phyloP scores from a whole-genome alignment of 179 eudicot genomes.

The Camellia oleifera region DNA sequence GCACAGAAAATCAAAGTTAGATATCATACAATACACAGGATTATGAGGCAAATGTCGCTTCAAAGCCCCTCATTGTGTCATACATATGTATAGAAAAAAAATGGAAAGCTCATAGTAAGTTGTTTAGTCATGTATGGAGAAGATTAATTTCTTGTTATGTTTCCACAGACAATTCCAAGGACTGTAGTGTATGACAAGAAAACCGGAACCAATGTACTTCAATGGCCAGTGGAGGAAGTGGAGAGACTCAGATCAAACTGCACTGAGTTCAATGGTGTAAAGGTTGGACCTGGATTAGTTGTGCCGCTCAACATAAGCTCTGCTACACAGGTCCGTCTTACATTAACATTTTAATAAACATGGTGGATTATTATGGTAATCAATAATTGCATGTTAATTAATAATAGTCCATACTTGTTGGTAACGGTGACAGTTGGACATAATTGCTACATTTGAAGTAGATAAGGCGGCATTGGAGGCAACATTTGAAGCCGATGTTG shows the following conservation, averaged over 20 bases:
- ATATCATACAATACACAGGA: too few relatives aligned
- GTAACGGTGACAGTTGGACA: slow-evolving; percentile 55
- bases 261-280: slow-evolving; percentile 25
- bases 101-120: too few relatives aligned
- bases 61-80: too few relatives aligned
- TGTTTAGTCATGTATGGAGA: too few relatives aligned
- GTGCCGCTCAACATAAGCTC: slow-evolving; percentile 51
- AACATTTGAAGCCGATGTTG: slow-evolving; percentile 40
- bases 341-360: too few relatives aligned
- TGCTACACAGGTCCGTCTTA: slow-evolving; percentile 60
- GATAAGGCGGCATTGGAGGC: slow-evolving; percentile 48
- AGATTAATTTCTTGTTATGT: background rate
- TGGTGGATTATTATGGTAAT: too few relatives aligned
- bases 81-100: too few relatives aligned
- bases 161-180: slow-evolving; percentile 67
- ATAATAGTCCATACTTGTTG: background rate
- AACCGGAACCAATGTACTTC: slow-evolving; percentile 65
- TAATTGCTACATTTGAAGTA: slow-evolving; percentile 61
- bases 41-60: too few relatives aligned
- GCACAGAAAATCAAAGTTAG: too few relatives aligned
- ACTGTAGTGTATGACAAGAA: slow-evolving; percentile 61
- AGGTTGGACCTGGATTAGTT: slow-evolving; percentile 60
- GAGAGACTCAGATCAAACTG: slow-evolving; percentile 51
- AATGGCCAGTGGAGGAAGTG: slow-evolving; percentile 83
- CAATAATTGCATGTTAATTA: too few relatives aligned